Conservation (phyloP, 352 stramenopile species). For the Poterioochromonas sp. region DNA sequence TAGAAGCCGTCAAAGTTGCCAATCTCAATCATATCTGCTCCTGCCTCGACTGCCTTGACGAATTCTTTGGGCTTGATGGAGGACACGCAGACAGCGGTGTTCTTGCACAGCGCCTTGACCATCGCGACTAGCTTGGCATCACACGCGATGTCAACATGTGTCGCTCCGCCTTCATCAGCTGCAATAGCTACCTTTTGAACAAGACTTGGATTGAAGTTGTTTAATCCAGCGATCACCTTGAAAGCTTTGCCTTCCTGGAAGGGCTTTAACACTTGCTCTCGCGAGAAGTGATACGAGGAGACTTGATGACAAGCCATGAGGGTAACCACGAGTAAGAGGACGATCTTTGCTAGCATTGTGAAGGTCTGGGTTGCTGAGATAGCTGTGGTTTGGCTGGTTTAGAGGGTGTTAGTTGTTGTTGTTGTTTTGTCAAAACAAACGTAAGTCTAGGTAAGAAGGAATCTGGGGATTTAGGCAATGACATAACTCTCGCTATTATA, state of each 20-base stretch:
- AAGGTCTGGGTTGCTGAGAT: not conserved
- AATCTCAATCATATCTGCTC: conserved; percentile 50
- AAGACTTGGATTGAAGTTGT: conserved; percentile 47
- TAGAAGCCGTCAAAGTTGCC: conserved; percentile 48
- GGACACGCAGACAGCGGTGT: conserved; percentile 45
- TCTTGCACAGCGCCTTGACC: conserved; percentile 36
- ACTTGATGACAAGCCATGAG: not conserved
- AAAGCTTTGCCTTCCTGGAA: conserved; percentile 34
- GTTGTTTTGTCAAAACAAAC: too few relatives aligned
- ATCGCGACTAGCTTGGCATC: conserved; percentile 46
- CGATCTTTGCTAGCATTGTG: not conserved
- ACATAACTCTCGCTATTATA: too few relatives aligned
- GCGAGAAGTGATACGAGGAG: not conserved
- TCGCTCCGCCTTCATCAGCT: conserved; percentile 43
- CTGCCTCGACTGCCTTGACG: conserved; percentile 44
- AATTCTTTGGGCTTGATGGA: conserved; percentile 46
- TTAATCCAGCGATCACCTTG: conserved; percentile 46
- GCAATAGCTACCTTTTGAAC: conserved; percentile 46
- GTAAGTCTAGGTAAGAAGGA: too few relatives aligned
- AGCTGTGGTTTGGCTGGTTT: not conserved
- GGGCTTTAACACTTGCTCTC: conserved; percentile 3
- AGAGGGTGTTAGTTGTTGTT: too few relatives aligned
- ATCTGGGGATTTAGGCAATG: too few relatives aligned
- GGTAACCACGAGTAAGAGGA: not conserved
- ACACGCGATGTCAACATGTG: conserved; percentile 49